Conservation (phyloP, 305 asterid species). For the Caryopteris hybrid region DNA sequence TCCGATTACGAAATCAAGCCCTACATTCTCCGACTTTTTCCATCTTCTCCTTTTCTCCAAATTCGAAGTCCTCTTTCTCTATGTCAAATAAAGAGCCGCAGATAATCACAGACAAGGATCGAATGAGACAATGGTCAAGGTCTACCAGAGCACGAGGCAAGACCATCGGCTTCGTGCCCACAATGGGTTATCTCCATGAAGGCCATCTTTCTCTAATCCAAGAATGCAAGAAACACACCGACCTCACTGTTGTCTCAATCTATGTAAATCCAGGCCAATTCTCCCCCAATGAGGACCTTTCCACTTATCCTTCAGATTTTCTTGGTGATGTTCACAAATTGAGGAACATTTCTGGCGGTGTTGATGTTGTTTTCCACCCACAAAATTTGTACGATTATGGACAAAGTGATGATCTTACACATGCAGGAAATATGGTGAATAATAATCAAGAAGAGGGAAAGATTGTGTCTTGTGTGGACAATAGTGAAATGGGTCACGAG, state of each 20-base stretch:
- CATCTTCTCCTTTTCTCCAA: too few relatives aligned
- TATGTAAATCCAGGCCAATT: conserved; percentile 94
- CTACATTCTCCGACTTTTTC: too few relatives aligned
- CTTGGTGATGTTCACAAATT: conserved; percentile 64
- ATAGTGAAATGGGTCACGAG: conserved; percentile 64
- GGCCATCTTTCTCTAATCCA: conserved; percentile 82
- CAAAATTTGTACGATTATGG: conserved; percentile 69
- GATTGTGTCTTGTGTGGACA: conserved; percentile 63
- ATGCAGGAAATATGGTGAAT: not conserved
- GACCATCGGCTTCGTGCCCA: conserved; percentile 76
- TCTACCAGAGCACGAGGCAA: conserved; percentile 48
- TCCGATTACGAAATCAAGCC: too few relatives aligned
- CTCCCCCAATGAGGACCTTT: conserved; percentile 84
- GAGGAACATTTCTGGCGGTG: conserved; percentile 48
- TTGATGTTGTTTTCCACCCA: conserved; percentile 82
- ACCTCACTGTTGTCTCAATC: conserved; percentile 64
- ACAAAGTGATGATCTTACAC: not conserved
- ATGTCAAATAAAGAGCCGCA: conserved; percentile 51
- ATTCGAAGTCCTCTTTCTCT: too few relatives aligned
- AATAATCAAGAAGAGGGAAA: conserved; percentile 24
- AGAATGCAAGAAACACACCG: conserved; percentile 56
- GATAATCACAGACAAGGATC: conserved; percentile 55
- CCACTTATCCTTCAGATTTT: conserved; percentile 93
- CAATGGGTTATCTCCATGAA: conserved; percentile 93
- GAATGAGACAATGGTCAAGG: conserved; percentile 89